Percentiles rank a stretch among this genome's conserved stretches.
phyloP scores from a whole-genome alignment of 768 basidiomycete genomes.

The Lepiota venenata region DNA sequence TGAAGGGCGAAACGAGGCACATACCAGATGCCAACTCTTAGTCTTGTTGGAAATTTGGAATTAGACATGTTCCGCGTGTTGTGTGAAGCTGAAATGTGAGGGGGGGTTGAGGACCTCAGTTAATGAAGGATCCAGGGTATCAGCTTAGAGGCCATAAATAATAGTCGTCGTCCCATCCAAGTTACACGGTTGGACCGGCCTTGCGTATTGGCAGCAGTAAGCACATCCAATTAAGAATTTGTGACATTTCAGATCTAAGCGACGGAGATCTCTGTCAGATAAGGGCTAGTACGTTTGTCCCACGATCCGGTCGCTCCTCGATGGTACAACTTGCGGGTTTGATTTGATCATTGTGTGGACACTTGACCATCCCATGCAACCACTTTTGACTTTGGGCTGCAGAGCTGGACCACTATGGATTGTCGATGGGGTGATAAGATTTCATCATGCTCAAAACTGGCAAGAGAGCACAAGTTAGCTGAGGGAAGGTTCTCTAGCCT shows the following conservation, averaged over 20 bases:
- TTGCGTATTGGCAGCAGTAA: conserved; percentile 24
- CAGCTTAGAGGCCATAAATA: conserved; percentile 31
- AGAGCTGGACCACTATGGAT: no score
- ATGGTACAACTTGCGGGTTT: conserved; percentile 7
- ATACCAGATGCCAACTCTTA: conserved; percentile 56
- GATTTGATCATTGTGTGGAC: conserved; percentile 3
- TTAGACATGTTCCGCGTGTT: conserved; percentile 6
- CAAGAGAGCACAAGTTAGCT: no score
- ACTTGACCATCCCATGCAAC: background rate
- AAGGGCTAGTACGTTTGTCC: conserved; percentile 31
- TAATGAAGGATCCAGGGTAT: conserved; percentile 18
- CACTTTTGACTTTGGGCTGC: no score
- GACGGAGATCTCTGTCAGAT: conserved; percentile 31
- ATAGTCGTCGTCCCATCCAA: conserved; percentile 23
- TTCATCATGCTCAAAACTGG: no score
- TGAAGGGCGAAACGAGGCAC: conserved; percentile 16
- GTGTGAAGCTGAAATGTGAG: background rate
- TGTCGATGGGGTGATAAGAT: no score
- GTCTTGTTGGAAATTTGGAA: no score
- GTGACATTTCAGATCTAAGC: conserved; percentile 36
- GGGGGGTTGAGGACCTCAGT: background rate
- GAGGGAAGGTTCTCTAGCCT: no score
- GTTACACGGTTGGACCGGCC: conserved; percentile 47
- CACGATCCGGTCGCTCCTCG: conserved; percentile 40
- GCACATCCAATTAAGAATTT: conserved; percentile 38